Conservation (phyloP, 371 early-diverging fungal genomes). For the Mucor indicus region DNA sequence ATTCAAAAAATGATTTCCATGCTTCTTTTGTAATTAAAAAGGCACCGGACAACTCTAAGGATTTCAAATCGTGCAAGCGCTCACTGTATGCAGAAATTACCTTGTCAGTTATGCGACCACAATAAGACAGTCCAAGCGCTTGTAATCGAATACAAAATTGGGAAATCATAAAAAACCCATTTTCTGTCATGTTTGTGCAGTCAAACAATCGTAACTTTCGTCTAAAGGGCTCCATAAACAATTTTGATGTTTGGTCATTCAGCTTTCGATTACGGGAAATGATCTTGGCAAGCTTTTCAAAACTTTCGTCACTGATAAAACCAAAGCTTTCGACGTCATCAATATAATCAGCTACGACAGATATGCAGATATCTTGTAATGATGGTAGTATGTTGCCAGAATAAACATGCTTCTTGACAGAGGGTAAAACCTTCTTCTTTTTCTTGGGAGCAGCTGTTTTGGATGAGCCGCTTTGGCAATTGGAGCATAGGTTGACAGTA, state of each 20-base stretch:
- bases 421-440: conserved; percentile 18
- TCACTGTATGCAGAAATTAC: conserved; percentile 45
- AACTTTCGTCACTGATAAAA: conserved; percentile 64
- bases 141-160: conserved; percentile 62
- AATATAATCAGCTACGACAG: conserved; percentile 69
- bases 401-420: conserved; percentile 19
- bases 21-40: conserved; percentile 63
- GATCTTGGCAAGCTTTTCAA: conserved; percentile 76
- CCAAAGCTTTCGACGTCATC: conserved; percentile 83
- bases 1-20: conserved; percentile 62
- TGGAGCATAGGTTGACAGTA: conserved; percentile 39
- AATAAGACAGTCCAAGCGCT: conserved; percentile 63
- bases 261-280: conserved; percentile 75
- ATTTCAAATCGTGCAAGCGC: conserved; percentile 46
- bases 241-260: conserved; percentile 55
- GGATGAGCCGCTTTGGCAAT: conserved; percentile 38
- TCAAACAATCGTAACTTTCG: conserved; percentile 69
- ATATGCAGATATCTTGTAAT: conserved; percentile 66
- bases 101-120: conserved; percentile 72
- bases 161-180: conserved; percentile 57
- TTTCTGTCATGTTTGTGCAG: conserved; percentile 67
- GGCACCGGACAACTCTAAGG: conserved; percentile 70
- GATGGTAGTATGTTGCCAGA: conserved; percentile 29
- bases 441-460: conserved; percentile 27
- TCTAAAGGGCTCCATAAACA: conserved; percentile 71